Base-by-base conservation (phyloP, 106 monocot genomes). In the Dendrobium chrysotoxum region DNA sequence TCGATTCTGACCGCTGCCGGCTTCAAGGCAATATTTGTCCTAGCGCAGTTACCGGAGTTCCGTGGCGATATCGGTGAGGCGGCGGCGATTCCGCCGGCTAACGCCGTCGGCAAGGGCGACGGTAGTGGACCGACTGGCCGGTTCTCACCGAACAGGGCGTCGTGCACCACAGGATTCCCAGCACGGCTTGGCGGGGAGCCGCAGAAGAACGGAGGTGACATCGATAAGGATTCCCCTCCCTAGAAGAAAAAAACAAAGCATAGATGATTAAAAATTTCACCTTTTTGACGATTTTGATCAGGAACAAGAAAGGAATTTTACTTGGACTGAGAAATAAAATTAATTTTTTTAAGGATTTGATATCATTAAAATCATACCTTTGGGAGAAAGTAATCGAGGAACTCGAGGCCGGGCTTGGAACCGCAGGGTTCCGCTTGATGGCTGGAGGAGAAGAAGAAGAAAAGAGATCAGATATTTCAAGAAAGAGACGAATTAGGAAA, bases 181-280 rank as follows among this genome's bases (percentile, higher is more conserved):
- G 85, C 45, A 45, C 88, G 39, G 65, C 47, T 83, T 10, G 88
- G 88, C 42, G 88, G 88, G 8, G 88, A 88, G 23, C 88, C 85
- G 45, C 85, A 83, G 68, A 88, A 88, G 79, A 79, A 88, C 25
- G 88, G 83, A 15, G 85, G 85, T 10, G 88, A 86, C 20, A 83
- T 78, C 17, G 85, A 53, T 55, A 68, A 65, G 44, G 39, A 39
- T 11, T 72, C 79, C 7, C 64, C 86, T 1, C 79, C 81, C 45
- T 77, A 23, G 7, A 30, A 53, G 15, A 76, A 16, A n/a, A 74
- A 74, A 35, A 3, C 35, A 35, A 2, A 35, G 0, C 30, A 17
- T 50, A 50, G 15, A 12, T 50, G 50, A 71, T 31, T 31, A 71
- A 17, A 31, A 15, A 71, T 38, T 38, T 17, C 7, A 25, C 26